A percentile compares a stretch with the other conserved stretches of the same genome.
These are phyloP conservation scores for Mayamaea pseudoterrestris DNA, from an alignment of 108 stramenopile species.

Conservation along the genomic window DNA sequence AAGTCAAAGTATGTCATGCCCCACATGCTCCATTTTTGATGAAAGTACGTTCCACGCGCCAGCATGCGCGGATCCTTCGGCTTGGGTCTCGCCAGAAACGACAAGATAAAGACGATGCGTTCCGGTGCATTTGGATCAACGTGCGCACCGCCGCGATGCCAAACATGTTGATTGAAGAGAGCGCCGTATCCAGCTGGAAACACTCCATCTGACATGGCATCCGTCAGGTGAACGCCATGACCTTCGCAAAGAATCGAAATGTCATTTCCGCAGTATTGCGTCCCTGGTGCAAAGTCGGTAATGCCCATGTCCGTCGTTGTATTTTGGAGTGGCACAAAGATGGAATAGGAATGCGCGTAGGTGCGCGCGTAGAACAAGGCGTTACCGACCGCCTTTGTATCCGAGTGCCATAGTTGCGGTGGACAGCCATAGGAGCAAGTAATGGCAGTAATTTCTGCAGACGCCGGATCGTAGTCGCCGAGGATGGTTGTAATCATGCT, in stretches of 20 bases:
- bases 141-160: constrained; percentile 39
- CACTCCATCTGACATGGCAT: constrained; percentile 7
- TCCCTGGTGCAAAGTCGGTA: constrained; percentile 47
- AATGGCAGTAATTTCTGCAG: constrained; percentile 50
- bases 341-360: constrained; percentile 39
- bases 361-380: constrained; percentile 39
- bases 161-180: constrained; percentile 45
- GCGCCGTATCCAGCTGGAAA: constrained; percentile 38
- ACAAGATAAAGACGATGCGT: constrained; percentile 41
- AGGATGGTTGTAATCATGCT: constrained; percentile 18
- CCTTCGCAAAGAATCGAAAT: constrained; percentile 17
- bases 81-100: constrained; percentile 29
- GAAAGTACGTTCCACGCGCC: constrained; percentile 53
- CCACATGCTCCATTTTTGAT: constrained; percentile 51
- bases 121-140: constrained; percentile 18
- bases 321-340: constrained; percentile 44
- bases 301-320: constrained; percentile 39
- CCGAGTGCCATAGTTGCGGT: constrained; percentile 39
- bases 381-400: constrained; percentile 44
- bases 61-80: constrained; percentile 27
- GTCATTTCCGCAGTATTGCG: constrained; percentile 40
- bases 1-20: constrained; percentile 42
- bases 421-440: constrained; percentile 22
- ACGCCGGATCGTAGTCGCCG: constrained; percentile 32
- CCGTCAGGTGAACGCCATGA: constrained; percentile 15